Base-by-base conservation (phyloP, 2,329 filamentous ascomycete genomes). In the Colletotrichum paranaense region DNA sequence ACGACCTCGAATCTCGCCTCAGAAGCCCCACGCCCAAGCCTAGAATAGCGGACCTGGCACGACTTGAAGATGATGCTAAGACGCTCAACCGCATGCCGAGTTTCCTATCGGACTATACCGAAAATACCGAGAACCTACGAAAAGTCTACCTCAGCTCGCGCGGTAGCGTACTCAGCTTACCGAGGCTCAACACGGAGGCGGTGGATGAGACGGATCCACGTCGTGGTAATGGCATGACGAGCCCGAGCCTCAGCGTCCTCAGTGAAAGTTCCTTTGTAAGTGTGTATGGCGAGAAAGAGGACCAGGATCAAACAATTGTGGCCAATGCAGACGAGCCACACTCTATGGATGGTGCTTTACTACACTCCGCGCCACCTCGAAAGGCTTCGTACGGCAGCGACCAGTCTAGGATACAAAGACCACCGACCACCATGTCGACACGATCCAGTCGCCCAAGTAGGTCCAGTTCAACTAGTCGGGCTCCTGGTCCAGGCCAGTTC, bases 181-280 rank as follows among this genome's bases (percentile, higher is more conserved):
- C 88, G 1, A 86, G 86, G 24, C 79, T 87, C 42, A 81, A 81
- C 0, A 82, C 82, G 0, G 87, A 88, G 60, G 81, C 81, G 7
- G 81, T 81, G 26, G 79, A 78, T 6, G 85, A 84, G 35, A 77
- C 79, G 2, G 78, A 80, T 16, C 28, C 81, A 83, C 28, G 78
- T 28, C 77, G 79, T 19, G 66, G 76, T 63, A 79, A 83, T 65
- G 84, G 83, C 56, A 77, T 89, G 72, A 84, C 84, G 32, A 93
- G 91, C 75, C 91, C 91, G 4, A 88, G 87, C 42, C 81, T 93
- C 62, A 93, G 91, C 75, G 84, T 92, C 14, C 80, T 93, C 74
- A 93, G 91, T 75, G 91, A 93, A 79, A 92, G 91, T 78, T 93
- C 91, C 0, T 92, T 93, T 76, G 76, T 88, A 26, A 93, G 91